Evolutionary conservation across 805 yeast genomes (phyloP).

Genomic region (Lachancea sp.): DNA sequence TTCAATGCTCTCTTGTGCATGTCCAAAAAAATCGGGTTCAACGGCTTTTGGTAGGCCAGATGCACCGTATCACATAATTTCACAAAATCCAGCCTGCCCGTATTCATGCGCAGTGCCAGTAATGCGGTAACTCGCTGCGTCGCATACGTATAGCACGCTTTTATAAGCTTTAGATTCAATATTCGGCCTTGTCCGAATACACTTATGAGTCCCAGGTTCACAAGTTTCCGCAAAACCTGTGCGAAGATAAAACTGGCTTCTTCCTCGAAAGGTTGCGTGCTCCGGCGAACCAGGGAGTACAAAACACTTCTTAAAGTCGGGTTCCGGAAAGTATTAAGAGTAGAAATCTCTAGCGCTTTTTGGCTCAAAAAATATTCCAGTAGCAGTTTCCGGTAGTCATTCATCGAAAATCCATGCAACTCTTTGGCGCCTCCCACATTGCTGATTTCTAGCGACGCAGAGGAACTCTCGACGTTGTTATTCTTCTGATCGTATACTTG

Average conservation of each 20-base stretch:
- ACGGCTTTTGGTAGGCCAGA: background rate
- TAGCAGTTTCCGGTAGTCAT: conserved; percentile 3
- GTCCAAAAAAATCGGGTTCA: conserved; percentile 1
- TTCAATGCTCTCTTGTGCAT: conserved; percentile 4
- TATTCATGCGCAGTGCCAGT: conserved; percentile 2
- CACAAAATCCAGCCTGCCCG: conserved; percentile 6
- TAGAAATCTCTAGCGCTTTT: conserved; percentile 4
- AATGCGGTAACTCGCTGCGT: conserved; percentile 1
- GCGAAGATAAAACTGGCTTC: background rate
- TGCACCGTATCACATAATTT: background rate
- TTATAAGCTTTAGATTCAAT: conserved; percentile 1
- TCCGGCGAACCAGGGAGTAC: background rate
- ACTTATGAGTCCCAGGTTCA: background rate
- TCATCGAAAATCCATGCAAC: background rate
- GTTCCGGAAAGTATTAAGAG: conserved; percentile 3
- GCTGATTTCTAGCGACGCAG: too few species aligned
- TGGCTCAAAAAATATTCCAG: conserved; percentile 2
- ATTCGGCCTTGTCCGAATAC: conserved; percentile 5
- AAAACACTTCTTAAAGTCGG: background rate
- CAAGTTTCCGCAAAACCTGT: conserved; percentile 1
- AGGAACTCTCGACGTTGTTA: too few species aligned
- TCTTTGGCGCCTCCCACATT: background rate
- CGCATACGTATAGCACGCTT: conserved; percentile 1
- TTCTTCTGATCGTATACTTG: too few species aligned
- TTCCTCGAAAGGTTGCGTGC: conserved; percentile 1